Base-by-base conservation (phyloP, 2,329 filamentous ascomycete species). In the Fonsecaea multimorphosa region DNA sequence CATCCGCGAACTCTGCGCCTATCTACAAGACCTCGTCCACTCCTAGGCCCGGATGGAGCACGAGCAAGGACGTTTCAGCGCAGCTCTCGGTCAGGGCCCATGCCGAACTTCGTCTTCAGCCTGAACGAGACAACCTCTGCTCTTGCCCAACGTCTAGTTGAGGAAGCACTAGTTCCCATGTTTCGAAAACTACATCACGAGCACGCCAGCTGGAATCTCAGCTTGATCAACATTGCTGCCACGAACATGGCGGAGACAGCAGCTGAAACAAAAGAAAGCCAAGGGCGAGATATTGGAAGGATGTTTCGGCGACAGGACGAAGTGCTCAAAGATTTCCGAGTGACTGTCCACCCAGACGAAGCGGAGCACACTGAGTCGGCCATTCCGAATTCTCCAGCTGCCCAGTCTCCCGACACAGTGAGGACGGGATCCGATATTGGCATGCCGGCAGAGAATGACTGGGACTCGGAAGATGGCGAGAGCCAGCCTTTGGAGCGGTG, bases 151-250 rank as follows among this genome's bases (percentile, higher is more conserved):
- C 86, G 86, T 46, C 82, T 97, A 0, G 89, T 93, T 0, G 78
- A 83, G 3, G 90, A 95, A 66, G 78, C 83, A 1, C 76, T 96
- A 19, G 71, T 93, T 2, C 86, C 87, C 0, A 85, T 96, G 75
- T 92, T 97, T 73, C 86, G 87, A 14, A 88, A 87, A 67, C 81
- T 97, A 12, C 89, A 94, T 70, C 84, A 87, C 0, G 87, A 90
- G 67, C 86, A 84, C 68, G 80, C 83, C 8, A 87, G 86, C 1
- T 96, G 91, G 90, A 91, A 94, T 70, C 78, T 97, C 19, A 91
- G 90, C 69, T 80, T 98, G 58, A 82, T 98, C 65, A 98, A 97
- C 70, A 81, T 98, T 24, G 93, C 92, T 53, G 93, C 91, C 7
- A 90, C 91, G 14, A 96, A 97, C 74, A 94, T 98, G 89, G 84